These are phyloP conservation scores for Inonotus obliquus DNA, from an alignment of 1,284 basidiomycete genomes.

Conservation along the genomic window DNA sequence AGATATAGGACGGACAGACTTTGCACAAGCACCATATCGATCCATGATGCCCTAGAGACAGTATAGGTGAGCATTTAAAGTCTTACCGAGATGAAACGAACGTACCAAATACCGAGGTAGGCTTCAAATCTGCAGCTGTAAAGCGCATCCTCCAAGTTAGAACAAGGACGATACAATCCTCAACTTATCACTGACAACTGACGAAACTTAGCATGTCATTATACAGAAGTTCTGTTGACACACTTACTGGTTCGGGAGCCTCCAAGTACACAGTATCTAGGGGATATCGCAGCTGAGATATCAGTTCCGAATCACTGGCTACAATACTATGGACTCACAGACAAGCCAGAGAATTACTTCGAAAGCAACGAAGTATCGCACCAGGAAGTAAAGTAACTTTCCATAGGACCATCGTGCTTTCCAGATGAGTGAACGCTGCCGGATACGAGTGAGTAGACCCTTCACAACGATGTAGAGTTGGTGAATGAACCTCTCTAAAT, in stretches of 20 bases:
- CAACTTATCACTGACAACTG: neutral
- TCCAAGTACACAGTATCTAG: conserved; percentile 1
- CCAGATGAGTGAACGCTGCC: conserved; percentile 6
- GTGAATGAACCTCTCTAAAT: neutral
- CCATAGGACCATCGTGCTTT: conserved; percentile 1
- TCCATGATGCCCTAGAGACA: neutral
- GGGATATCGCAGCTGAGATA: too few relatives aligned
- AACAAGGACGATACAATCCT: neutral
- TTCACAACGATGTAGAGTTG: neutral
- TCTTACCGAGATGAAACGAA: too few relatives aligned
- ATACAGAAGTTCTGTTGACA: too few relatives aligned
- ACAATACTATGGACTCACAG: too few relatives aligned
- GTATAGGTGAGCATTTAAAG: neutral
- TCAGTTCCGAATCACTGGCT: too few relatives aligned
- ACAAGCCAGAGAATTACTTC: conserved; percentile 7
- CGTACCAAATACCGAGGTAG: conserved; percentile 6
- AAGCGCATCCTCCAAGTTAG: neutral
- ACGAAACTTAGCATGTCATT: too few relatives aligned
- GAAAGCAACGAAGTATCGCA: conserved; percentile 5
- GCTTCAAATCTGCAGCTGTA: conserved; percentile 6
- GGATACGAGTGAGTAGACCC: neutral
- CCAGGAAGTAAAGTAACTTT: conserved; percentile 7
- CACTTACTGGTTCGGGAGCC: conserved; percentile 4
- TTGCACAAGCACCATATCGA: conserved; percentile 2
- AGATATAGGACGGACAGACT: neutral